A percentile compares a stretch with the other conserved stretches of the same genome.
Conservation (phyloP, 495 filamentous ascomycete genomes). For the Physcia stellaris region DNA sequence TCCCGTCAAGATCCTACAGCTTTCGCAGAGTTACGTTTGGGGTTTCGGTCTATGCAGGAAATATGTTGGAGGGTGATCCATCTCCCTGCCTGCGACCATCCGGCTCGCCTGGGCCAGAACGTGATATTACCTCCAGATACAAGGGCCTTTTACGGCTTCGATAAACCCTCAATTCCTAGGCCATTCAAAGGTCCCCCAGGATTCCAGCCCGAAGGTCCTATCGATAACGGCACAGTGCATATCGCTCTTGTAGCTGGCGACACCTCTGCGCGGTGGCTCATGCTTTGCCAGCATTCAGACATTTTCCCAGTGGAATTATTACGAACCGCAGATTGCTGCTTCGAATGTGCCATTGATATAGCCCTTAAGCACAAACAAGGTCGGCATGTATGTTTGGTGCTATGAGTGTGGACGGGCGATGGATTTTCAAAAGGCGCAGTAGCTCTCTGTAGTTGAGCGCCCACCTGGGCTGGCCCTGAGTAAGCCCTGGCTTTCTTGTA, state of each 20-base stretch:
- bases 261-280: neutral
- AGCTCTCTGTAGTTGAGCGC: too few species aligned
- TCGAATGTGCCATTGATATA: constrained; percentile 1
- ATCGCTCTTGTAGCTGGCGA: constrained; percentile 1
- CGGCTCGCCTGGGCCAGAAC: neutral
- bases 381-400: neutral
- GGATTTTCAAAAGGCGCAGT: too few species aligned
- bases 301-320: neutral
- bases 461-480: too few species aligned
- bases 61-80: neutral
- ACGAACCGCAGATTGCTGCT: constrained; percentile 1
- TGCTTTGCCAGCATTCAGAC: neutral
- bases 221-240: neutral
- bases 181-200: too few species aligned
- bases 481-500: too few species aligned
- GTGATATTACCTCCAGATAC: neutral
- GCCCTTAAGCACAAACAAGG: neutral
- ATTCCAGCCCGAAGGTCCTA: too few species aligned
- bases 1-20: neutral
- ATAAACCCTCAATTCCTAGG: neutral
- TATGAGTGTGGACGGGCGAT: too few species aligned
- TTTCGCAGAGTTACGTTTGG: neutral
- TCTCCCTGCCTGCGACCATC: constrained; percentile 1
- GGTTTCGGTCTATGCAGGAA: constrained; percentile 3
- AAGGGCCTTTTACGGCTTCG: neutral